Conservation (phyloP, 192 early-diverging fungal genomes). For the Backusella morwellensis region DNA sequence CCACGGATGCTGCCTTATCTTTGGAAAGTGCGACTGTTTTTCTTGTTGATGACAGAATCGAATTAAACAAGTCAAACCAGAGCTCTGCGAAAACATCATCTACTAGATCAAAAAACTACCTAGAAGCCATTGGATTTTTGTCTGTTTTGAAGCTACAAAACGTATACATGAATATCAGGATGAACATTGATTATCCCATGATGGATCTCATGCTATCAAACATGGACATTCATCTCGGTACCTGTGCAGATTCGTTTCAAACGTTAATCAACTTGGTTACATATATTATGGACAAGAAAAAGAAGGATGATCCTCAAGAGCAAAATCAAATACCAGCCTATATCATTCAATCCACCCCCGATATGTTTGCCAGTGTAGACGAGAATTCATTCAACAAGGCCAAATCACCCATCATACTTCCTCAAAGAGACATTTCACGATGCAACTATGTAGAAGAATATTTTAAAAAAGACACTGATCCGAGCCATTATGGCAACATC, state of each 20-base stretch:
- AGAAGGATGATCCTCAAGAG: background rate
- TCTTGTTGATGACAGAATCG: constrained; percentile 45
- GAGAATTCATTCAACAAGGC: constrained; percentile 45
- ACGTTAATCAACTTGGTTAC: constrained; percentile 49
- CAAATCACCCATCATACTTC: background rate
- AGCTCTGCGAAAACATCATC: constrained; percentile 21
- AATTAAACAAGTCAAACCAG: constrained; percentile 14
- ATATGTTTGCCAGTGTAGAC: constrained; percentile 48
- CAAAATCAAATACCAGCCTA: background rate
- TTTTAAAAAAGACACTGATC: constrained; percentile 14
- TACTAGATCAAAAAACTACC: constrained; percentile 20
- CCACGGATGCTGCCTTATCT: constrained; percentile 43
- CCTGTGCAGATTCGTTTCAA: constrained; percentile 63
- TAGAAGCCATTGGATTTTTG: constrained; percentile 9
- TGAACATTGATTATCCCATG: constrained; percentile 1
- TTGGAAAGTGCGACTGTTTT: constrained; percentile 49
- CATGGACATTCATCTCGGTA: constrained; percentile 51
- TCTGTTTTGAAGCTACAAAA: background rate
- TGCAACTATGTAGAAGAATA: constrained; percentile 50
- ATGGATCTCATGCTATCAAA: background rate
- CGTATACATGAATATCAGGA: constrained; percentile 4
- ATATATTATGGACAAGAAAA: constrained; percentile 33
- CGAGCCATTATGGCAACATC: background rate
- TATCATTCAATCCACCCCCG: background rate
- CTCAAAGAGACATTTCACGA: constrained; percentile 8